Evolutionary conservation across 805 yeast species (phyloP).

Genomic region (Metschnikowia amazonensis): DNA sequence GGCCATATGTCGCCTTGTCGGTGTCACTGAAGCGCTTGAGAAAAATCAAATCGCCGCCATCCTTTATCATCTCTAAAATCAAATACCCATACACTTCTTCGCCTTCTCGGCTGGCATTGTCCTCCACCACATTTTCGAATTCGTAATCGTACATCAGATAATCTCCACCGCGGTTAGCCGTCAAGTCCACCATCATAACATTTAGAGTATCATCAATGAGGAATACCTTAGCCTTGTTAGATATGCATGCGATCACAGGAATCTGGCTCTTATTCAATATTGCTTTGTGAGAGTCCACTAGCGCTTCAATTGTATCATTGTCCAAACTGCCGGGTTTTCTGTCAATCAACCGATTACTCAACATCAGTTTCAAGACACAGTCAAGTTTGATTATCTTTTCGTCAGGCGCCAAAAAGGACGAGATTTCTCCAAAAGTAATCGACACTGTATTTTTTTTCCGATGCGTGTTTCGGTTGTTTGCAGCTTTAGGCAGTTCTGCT

Average conservation of each 20-base stretch:
- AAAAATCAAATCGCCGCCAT: slow-evolving; percentile 53
- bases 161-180: slow-evolving; percentile 33
- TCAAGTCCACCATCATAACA: slow-evolving; percentile 35
- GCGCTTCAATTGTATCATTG: slow-evolving; percentile 30
- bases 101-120: slow-evolving; percentile 27
- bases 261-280: slow-evolving; percentile 21
- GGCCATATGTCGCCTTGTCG: slow-evolving; percentile 29
- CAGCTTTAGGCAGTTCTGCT: no score
- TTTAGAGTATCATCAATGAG: slow-evolving; percentile 31
- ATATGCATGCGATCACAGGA: slow-evolving; percentile 37
- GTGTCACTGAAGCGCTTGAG: slow-evolving; percentile 36
- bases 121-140: slow-evolving; percentile 41
- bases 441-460: neutral
- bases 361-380: slow-evolving; percentile 34
- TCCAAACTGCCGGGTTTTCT: slow-evolving; percentile 19
- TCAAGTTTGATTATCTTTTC: slow-evolving; percentile 43
- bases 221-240: slow-evolving; percentile 40
- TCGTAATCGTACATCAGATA: slow-evolving; percentile 81
- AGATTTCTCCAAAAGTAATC: slow-evolving; percentile 33
- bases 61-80: slow-evolving; percentile 56
- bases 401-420: slow-evolving; percentile 26
- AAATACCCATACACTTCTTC: slow-evolving; percentile 54
- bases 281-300: slow-evolving; percentile 24
- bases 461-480: neutral
- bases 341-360: slow-evolving; percentile 24